Percentiles rank a stretch among this genome's conserved stretches.
Evolutionary conservation across 1,284 basidiomycete genomes (phyloP).

Genomic region (Xerocomus minutiporus): DNA sequence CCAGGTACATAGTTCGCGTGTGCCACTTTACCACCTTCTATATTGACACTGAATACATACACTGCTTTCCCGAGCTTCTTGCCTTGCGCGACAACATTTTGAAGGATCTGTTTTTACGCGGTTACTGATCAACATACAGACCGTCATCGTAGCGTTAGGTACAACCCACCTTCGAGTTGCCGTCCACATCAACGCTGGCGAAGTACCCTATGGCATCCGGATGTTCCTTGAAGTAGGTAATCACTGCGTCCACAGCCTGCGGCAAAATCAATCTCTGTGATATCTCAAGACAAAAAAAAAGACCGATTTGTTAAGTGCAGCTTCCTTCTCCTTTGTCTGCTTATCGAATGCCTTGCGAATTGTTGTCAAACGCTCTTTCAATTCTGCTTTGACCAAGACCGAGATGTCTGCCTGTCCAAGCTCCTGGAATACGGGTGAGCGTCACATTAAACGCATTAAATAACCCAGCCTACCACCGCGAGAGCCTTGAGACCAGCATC

Average conservation of each 20-base stretch:
- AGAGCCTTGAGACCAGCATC: constrained; percentile 83
- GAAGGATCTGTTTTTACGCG: constrained; percentile 54
- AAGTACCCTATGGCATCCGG: constrained; percentile 68
- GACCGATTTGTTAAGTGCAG: constrained; percentile 77
- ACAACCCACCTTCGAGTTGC: constrained; percentile 69
- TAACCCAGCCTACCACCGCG: constrained; percentile 55
- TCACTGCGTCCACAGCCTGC: constrained; percentile 69
- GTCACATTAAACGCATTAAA: neutral
- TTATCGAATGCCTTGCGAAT: constrained; percentile 86
- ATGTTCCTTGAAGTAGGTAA: constrained; percentile 74
- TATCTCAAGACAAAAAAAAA: constrained; percentile 15
- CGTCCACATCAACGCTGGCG: constrained; percentile 66
- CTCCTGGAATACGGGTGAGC: constrained; percentile 49
- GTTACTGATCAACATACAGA: constrained; percentile 1
- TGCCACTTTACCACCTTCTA: constrained; percentile 69
- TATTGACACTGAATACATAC: constrained; percentile 84
- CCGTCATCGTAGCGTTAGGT: neutral
- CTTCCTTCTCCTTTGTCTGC: constrained; percentile 78
- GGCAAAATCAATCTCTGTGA: neutral
- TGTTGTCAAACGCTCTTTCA: constrained; percentile 71
- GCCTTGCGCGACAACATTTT: constrained; percentile 69
- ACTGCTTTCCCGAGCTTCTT: constrained; percentile 80
- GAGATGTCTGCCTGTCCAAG: constrained; percentile 90
- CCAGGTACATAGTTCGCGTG: constrained; percentile 86
- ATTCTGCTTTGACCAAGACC: constrained; percentile 74